Percentiles rank a stretch among this genome's conserved stretches.
Conservation (phyloP, 139 green algal genomes). For the Dunaliella primolecta region DNA sequence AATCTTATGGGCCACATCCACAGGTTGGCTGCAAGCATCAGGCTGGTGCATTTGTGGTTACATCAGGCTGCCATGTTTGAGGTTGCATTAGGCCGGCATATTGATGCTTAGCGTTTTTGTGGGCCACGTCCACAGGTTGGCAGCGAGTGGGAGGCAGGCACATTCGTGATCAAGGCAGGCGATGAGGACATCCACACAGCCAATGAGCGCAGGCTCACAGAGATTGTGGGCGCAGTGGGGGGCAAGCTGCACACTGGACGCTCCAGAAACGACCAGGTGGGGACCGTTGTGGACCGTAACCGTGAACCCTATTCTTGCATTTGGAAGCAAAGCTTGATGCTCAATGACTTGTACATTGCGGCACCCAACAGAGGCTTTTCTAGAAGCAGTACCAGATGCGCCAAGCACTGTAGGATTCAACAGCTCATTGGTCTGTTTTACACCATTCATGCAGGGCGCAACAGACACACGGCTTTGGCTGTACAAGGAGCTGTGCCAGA, state of each 20-base stretch:
- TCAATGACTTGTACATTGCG: too few species aligned
- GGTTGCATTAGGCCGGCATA: too few species aligned
- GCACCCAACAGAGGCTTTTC: too few species aligned
- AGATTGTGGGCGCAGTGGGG: slow-evolving; percentile 84
- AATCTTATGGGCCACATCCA: too few species aligned
- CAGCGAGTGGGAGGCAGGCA: slow-evolving; percentile 71
- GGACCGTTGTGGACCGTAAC: not conserved
- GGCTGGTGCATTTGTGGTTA: too few species aligned
- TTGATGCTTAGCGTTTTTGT: too few species aligned
- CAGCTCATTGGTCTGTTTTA: too few species aligned
- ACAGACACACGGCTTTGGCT: slow-evolving; percentile 97
- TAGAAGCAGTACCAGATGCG: slow-evolving; percentile 66
- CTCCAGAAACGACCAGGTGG: slow-evolving; percentile 93
- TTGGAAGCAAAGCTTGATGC: too few species aligned
- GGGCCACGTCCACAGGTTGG: slow-evolving; percentile 50
- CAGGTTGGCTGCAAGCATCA: too few species aligned
- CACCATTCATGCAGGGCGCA: slow-evolving; percentile 78
- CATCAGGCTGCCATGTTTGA: too few species aligned
- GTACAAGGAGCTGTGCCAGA: slow-evolving; percentile 59
- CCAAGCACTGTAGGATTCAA: slow-evolving; percentile 69
- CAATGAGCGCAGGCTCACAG: slow-evolving; percentile 90
- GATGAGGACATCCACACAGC: slow-evolving; percentile 99
- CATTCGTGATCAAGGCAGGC: slow-evolving; percentile 77
- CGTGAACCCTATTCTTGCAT: too few species aligned
- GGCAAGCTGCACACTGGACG: slow-evolving; percentile 98